Conservation (phyloP, 805 yeast genomes). For the Metschnikowia bowlesiae region DNA sequence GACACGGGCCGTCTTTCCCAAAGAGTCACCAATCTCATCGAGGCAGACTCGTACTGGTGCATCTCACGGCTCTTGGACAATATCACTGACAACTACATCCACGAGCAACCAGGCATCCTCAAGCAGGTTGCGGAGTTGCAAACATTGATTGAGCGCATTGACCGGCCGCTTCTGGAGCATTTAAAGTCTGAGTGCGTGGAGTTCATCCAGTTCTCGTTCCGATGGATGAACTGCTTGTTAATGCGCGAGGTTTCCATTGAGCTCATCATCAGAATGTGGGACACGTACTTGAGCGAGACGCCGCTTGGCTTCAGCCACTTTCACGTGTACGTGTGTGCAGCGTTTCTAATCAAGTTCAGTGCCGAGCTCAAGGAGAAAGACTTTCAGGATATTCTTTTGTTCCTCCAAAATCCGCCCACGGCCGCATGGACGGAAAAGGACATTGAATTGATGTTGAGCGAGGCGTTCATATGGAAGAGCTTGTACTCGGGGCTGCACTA, state of each 20-base stretch:
- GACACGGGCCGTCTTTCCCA: conserved; percentile 61
- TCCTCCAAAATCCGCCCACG: conserved; percentile 88
- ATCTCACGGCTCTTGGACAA: conserved; percentile 85
- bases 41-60: conserved; percentile 98
- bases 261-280: conserved; percentile 94
- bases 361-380: conserved; percentile 76
- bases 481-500: conserved; percentile 46
- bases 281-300: conserved; percentile 77
- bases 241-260: conserved; percentile 87
- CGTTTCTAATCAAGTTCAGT: conserved; percentile 86
- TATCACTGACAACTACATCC: conserved; percentile 94
- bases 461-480: conserved; percentile 96
- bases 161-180: conserved; percentile 66
- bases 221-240: conserved; percentile 98
- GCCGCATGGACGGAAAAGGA: conserved; percentile 81
- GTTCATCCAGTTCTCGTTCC: conserved; percentile 89
- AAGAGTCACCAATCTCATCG: conserved; percentile 63
- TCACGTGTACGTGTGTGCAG: conserved; percentile 97
- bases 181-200: conserved; percentile 81
- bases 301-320: conserved; percentile 82
- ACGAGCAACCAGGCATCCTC: conserved; percentile 96
- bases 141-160: conserved; percentile 76
- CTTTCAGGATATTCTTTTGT: conserved; percentile 90
- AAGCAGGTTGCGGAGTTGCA: conserved; percentile 82
- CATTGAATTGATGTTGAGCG: conserved; percentile 85